Conservation (phyloP, 306 rosid species). For the Phaseolus lunatus region DNA sequence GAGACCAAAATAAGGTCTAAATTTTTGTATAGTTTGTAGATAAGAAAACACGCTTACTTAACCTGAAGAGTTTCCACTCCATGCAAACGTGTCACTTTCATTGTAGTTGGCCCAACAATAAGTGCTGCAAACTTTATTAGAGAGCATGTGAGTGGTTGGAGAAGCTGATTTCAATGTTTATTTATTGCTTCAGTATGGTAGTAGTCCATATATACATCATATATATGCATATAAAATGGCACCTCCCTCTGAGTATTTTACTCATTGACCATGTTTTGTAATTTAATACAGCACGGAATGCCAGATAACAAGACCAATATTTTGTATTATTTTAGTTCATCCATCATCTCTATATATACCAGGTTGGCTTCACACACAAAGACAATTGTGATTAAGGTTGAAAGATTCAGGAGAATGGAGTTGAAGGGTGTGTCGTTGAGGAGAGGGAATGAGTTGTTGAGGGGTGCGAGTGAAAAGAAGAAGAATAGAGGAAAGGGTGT, state of each 20-base stretch:
- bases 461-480: slow-evolving; percentile 34
- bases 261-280: not conserved
- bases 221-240: not conserved
- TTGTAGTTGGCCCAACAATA: slow-evolving; percentile 17
- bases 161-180: slow-evolving; percentile 3
- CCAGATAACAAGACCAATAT: not conserved
- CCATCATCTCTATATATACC: not conserved
- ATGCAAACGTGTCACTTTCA: slow-evolving; percentile 48
- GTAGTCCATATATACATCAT: too few relatives aligned
- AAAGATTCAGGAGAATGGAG: slow-evolving; percentile 42
- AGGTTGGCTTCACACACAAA: not conserved
- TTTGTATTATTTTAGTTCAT: not conserved
- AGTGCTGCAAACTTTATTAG: slow-evolving; percentile 7
- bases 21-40: not conserved
- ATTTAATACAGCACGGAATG: slow-evolving; percentile 13
- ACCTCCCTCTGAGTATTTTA: not conserved
- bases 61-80: not conserved
- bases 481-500: slow-evolving; percentile 19
- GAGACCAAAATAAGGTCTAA: too few relatives aligned
- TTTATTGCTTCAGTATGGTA: not conserved
- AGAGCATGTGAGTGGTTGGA: slow-evolving; percentile 30
- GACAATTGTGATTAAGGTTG: not conserved
- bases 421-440: slow-evolving; percentile 39
- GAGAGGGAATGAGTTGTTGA: slow-evolving; percentile 43
- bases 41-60: slow-evolving; percentile 26